These are phyloP conservation scores for Kwoniella newhampshirensis DNA, from an alignment of 768 basidiomycete genomes.

Conservation along the genomic window DNA sequence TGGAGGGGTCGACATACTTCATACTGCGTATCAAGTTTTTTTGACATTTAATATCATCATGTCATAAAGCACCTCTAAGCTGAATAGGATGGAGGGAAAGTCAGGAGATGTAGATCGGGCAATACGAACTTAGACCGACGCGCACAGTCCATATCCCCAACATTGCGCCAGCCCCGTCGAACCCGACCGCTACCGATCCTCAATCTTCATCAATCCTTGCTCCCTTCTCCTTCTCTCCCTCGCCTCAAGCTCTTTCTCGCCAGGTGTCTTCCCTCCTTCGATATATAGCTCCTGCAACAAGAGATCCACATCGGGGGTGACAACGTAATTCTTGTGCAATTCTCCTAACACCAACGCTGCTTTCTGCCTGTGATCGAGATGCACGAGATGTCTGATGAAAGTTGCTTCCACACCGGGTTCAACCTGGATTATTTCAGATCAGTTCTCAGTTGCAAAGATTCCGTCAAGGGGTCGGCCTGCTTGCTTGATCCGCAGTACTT, in stretches of 20 bases:
- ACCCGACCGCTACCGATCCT: not conserved
- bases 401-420: conserved; percentile 77
- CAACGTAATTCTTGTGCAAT: conserved; percentile 77
- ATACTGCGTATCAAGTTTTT: no score
- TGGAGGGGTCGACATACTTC: no score
- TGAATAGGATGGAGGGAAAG: no score
- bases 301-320: conserved; percentile 77
- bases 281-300: conserved; percentile 67
- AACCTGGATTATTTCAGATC: conserved; percentile 59
- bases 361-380: conserved; percentile 65
- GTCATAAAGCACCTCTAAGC: no score
- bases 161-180: not conserved
- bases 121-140: no score
- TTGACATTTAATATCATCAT: no score
- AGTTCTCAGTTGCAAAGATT: not conserved
- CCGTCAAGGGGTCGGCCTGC: not conserved
- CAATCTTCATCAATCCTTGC: conserved; percentile 15
- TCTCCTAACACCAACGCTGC: conserved; percentile 75
- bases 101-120: no score
- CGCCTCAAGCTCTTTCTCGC: conserved; percentile 34
- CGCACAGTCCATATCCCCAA: not conserved
- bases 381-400: conserved; percentile 82
- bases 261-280: conserved; percentile 47
- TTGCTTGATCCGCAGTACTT: not conserved
- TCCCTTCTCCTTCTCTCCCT: conserved; percentile 10